Conservation (phyloP, 2,329 filamentous ascomycete genomes). For the Xylariales sp. region DNA sequence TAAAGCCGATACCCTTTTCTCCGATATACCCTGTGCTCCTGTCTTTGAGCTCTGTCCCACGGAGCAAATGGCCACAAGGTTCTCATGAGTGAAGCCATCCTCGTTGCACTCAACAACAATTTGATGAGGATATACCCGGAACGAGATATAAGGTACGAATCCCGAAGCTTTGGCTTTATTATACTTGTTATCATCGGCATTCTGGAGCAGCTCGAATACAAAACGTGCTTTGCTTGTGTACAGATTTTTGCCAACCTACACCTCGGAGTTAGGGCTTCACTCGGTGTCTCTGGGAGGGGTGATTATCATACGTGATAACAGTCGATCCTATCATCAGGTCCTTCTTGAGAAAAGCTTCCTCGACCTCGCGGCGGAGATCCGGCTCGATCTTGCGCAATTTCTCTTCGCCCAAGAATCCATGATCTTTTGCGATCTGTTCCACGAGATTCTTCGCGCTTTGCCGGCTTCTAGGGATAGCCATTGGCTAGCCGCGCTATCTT, state of each 20-base stretch:
- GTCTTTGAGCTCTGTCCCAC: constrained; percentile 42
- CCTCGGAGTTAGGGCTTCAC: neutral
- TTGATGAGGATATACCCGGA: constrained; percentile 28
- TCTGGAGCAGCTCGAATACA: constrained; percentile 49
- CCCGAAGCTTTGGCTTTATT: constrained; percentile 14
- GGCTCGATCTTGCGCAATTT: constrained; percentile 8
- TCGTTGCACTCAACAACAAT: constrained; percentile 48
- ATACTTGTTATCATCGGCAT: constrained; percentile 48
- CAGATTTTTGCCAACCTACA: constrained; percentile 37
- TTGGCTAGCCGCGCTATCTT: too few relatives aligned
- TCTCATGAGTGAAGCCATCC: constrained; percentile 35
- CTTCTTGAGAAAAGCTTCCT: constrained; percentile 14
- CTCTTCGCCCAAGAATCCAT: constrained; percentile 18
- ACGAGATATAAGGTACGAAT: constrained; percentile 27
- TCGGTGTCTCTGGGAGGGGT: neutral
- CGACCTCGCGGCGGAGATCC: constrained; percentile 10
- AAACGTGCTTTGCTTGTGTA: constrained; percentile 41
- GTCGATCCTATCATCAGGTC: constrained; percentile 16
- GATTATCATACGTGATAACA: constrained; percentile 17
- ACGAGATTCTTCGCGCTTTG: constrained; percentile 11
- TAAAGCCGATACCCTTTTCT: constrained; percentile 48
- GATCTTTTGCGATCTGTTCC: constrained; percentile 13
- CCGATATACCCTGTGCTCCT: constrained; percentile 38
- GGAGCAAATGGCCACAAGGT: constrained; percentile 42
- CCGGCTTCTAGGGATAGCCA: too few relatives aligned